Base-by-base conservation (phyloP, 75 land plant genomes). In the Picea sitchensis region DNA sequence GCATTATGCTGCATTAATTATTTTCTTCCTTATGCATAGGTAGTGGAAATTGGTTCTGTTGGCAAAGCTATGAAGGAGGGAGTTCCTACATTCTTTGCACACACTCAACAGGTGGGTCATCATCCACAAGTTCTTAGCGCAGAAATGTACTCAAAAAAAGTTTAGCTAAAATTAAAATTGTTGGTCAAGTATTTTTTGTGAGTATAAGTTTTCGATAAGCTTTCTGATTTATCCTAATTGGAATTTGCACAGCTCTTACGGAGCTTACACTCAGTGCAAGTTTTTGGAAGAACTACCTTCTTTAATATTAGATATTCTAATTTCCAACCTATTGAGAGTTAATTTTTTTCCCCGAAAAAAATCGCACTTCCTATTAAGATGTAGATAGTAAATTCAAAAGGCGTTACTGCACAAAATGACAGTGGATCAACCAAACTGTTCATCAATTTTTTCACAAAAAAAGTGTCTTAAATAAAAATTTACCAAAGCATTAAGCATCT, bases 41-140 rank as follows among this genome's bases (percentile, higher is more conserved):
- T 94, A 14, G 51, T 97, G 75, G 99, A 97, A 78, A 85, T 97
- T 84, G 99, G 99, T 56, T 97, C 99, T 41, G 91, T 93, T 76
- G 99, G 96, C 12, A 89, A 83, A 86, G 86, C 86, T 58, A 80
- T 75, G 51, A 63, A 61, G n/a, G 56, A 88, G 47, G 88, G 83
- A 15, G 65, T 20, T 12, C 79, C 86, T 68, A 87, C 85, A 13
- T 90, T 97, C 80, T 95, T 83, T 84, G 90, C 90, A 65, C 99
- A 97, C 77, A 61, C 79, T 44, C 81, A 86, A 61, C 85, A 81
- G 76, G 92, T 87, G 32, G 76, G 85, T 58, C 34, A 32, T 58
- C 47, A 58, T 58, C 61, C 56, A 9, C 11, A 63, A 23, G 26
- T 71, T 71, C 44, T 69, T 23, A 71, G 14, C 5, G 0, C 14